Base-by-base conservation (phyloP, 768 basidiomycete genomes). In the Lenzites betulinus region DNA sequence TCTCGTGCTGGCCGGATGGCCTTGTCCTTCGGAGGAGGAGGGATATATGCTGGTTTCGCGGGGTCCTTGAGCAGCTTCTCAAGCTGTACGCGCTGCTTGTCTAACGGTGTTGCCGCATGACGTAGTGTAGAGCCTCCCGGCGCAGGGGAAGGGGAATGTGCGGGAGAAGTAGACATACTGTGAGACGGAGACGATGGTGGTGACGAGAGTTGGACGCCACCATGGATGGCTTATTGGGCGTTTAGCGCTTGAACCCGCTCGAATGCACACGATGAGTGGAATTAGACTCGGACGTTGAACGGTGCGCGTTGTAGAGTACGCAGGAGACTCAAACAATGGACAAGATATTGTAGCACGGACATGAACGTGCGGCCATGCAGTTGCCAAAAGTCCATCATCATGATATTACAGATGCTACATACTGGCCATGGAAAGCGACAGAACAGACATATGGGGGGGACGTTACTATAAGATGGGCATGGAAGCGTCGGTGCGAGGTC, bases 11-110 rank as follows among this genome's bases (percentile, higher is more conserved):
- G 79, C 20, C 94, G 80, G 30, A 98, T 79, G 0, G 80, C 81
- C 78, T 92, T 95, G 63, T 92, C 90, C 73, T 92, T 90, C 6
- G 90, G 89, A 1, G 90, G 79, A n/a, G 82, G 68, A 1, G 95
- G 93, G 11, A 98, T 77, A 69, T 84, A 83, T 1, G 88, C 92
- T 1, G 88, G 86, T 71, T 94, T 95, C 7, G 82, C 72, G 0
- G 97, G 97, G 67, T 98, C 92, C 71, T 90, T 92, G 63, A 98
- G 85, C 35, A 99, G 85, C 65, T 84, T 90, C 23, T 92, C 92
- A 26, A 99, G 87, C 72, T 97, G 89, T 3, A 74, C 70, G 38
- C 80, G 78, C 67, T 87, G 86, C 15, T 72, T 71, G 20, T 87
- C 86, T 13, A 81, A 70, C 18, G 84, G 73, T 23, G 78, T 83